Evolutionary conservation across 352 stramenopile genomes (phyloP).

Genomic region (Phytophthora foliorum): DNA sequence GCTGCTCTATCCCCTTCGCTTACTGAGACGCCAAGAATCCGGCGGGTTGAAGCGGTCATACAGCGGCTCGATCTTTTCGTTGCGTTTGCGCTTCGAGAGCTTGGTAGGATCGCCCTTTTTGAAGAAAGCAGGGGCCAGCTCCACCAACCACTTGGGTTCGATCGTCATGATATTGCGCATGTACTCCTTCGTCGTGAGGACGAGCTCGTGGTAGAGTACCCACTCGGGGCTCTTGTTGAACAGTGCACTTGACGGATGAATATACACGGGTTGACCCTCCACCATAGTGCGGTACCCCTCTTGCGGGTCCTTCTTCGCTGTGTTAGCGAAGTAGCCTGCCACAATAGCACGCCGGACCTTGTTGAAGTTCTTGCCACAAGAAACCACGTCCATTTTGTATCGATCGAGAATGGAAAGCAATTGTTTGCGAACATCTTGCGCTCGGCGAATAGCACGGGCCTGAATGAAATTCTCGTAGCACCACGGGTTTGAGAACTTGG

Average conservation of each 20-base stretch:
- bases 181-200: conserved; percentile 97
- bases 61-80: conserved; percentile 99
- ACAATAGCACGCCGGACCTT: conserved; percentile 98
- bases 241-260: conserved; percentile 97
- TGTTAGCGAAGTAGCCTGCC: conserved; percentile 99
- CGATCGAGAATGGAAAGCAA: conserved; percentile 99
- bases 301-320: conserved; percentile 99
- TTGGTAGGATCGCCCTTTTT: conserved; percentile 98
- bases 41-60: conserved; percentile 99
- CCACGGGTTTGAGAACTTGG: conserved; percentile 99
- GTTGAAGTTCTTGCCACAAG: conserved; percentile 97
- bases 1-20: conserved; percentile 94
- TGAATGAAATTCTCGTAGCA: conserved; percentile 99
- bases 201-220: conserved; percentile 99
- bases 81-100: conserved; percentile 98
- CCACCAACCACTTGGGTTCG: conserved; percentile 99
- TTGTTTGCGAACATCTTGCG: conserved; percentile 99
- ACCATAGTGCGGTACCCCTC: conserved; percentile 99
- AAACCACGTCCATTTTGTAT: conserved; percentile 99
- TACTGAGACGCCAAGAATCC: conserved; percentile 97
- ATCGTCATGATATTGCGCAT: conserved; percentile 99
- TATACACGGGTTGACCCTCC: conserved; percentile 99
- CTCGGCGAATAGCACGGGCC: conserved; percentile 95
- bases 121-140: conserved; percentile 97
- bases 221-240: conserved; percentile 99